These are phyloP conservation scores for Sinapis alba DNA, from an alignment of 441 rosid genomes.

Conservation along the genomic window DNA sequence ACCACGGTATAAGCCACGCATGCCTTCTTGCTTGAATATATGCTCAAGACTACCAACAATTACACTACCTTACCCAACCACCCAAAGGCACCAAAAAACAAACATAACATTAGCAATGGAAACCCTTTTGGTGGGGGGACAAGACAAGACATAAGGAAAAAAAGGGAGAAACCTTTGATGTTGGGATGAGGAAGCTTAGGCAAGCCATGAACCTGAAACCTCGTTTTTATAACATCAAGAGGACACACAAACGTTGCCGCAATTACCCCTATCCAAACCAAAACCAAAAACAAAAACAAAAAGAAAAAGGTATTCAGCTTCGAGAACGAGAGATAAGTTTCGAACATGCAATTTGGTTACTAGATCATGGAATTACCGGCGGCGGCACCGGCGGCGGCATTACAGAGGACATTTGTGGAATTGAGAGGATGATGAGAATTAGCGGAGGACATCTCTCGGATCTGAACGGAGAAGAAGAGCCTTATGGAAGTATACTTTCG, in stretches of 20 bases:
- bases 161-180: conserved; percentile 46
- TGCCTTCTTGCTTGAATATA: conserved; percentile 59
- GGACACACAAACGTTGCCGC: conserved; percentile 79
- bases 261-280: conserved; percentile 74
- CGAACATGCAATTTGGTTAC: neutral
- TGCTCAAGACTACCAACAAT: conserved; percentile 58
- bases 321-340: neutral
- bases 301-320: neutral
- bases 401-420: conserved; percentile 57
- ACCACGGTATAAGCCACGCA: conserved; percentile 67
- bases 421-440: conserved; percentile 57
- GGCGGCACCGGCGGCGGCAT: conserved; percentile 72
- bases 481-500: conserved; percentile 4
- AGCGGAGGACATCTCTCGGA: conserved; percentile 55
- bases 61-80: conserved; percentile 55
- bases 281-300: too few relatives aligned
- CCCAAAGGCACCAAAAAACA: too few relatives aligned
- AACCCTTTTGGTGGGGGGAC: neutral
- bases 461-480: conserved; percentile 15
- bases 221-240: conserved; percentile 69
- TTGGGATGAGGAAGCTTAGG: conserved; percentile 43
- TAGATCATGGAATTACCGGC: conserved; percentile 46
- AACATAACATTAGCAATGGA: neutral
- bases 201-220: conserved; percentile 73
- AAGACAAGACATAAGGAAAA: too few relatives aligned